These are phyloP conservation scores for Fusarium beomiforme DNA, from an alignment of 2,329 filamentous ascomycete species.

Conservation along the genomic window DNA sequence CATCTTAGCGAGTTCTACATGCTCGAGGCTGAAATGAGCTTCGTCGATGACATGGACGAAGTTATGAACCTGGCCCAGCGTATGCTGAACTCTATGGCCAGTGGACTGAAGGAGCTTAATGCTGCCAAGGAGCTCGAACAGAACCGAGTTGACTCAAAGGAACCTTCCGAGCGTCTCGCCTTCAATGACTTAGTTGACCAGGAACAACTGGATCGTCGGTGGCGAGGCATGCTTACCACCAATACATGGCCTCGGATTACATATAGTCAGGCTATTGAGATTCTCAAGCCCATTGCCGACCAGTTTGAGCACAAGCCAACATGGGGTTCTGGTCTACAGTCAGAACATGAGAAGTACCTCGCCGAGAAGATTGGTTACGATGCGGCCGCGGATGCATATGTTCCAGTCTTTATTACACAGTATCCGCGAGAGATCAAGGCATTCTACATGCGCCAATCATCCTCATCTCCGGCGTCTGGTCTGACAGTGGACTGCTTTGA, in stretches of 20 bases:
- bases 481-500: conserved; percentile 89
- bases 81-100: conserved; percentile 70
- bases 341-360: conserved; percentile 92
- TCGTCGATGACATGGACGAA: conserved; percentile 73
- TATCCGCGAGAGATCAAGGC: conserved; percentile 92
- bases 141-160: conserved; percentile 49
- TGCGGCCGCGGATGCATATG: conserved; percentile 55
- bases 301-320: conserved; percentile 74
- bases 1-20: conserved; percentile 99
- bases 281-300: conserved; percentile 68
- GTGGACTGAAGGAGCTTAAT: conserved; percentile 52
- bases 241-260: conserved; percentile 80
- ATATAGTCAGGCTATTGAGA: conserved; percentile 79
- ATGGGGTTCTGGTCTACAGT: conserved; percentile 81
- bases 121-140: conserved; percentile 56
- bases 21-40: conserved; percentile 91
- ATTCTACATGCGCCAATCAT: conserved; percentile 72
- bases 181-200: conserved; percentile 56
- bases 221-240: conserved; percentile 70
- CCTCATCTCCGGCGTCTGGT: conserved; percentile 42
- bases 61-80: conserved; percentile 85
- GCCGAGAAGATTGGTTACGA: conserved; percentile 70
- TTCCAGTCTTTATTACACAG: conserved; percentile 90
- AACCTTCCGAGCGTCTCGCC: conserved; percentile 54
- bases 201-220: conserved; percentile 70